Base-by-base conservation (phyloP, 2,329 filamentous ascomycete genomes). In the Monascus ruber region DNA sequence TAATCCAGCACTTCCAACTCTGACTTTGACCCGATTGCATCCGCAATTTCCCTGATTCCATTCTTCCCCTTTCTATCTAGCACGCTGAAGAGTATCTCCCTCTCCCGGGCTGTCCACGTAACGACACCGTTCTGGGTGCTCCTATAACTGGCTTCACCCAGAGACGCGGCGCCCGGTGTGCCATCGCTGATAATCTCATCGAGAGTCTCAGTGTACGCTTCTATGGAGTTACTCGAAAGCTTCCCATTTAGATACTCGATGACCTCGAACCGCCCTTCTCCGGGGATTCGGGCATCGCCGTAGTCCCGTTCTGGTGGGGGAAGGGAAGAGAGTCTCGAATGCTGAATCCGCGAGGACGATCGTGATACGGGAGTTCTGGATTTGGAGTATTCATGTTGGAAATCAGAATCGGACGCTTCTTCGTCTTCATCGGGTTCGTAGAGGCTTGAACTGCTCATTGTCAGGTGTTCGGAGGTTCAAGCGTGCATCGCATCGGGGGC, bases 1-100 rank as follows among this genome's bases (percentile, higher is more conserved):
- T 87, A 87, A 37, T 82, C 75, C 26, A 72, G 72, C 28, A 91
- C 77, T 60, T 95, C 86, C 6, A 81, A 55, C 46, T 77, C 73
- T 42, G 77, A 81, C 61, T 96, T 96, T 28, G 77, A 81, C 1
- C 69, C 68, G 10, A 94, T 67, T 0, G 73, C 69, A 6, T 61
- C 51, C 1, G 84, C 71, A 40, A 95, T 81, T 1, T 71, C 74
- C 1, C 62, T 61, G 1, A 82, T 50, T 44, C 86, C 68, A 48
- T 77, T 72, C 37, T 66, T 72, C 0, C 85, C 85, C 2, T 82
- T 69, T 0, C 74, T 74, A 1, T 72, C 68, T 3, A 93, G 58
- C 0, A 76, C 72, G 9, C 73, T 66, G 56, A 85, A 94, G 42
- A 94, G 74, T 0, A 66, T 49, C 1, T 72, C 65, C 55, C 94